Evolutionary conservation across 257 asterid species (phyloP).

Genomic region (Henckelia pumila): DNA sequence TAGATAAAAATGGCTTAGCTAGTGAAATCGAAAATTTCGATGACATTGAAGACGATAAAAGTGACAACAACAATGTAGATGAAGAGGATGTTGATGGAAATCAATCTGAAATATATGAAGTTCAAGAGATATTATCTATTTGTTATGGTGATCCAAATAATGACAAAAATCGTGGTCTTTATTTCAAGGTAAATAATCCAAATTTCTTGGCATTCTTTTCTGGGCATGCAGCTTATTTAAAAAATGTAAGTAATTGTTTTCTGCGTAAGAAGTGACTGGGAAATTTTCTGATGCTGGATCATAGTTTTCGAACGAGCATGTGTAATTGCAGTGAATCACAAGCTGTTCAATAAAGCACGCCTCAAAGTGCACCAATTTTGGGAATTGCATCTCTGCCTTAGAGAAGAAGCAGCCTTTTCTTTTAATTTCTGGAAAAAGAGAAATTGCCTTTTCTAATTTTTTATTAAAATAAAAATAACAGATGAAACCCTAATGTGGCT

Average conservation of each 20-base stretch:
- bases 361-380: no score
- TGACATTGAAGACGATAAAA: slow-evolving; percentile 17
- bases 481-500: no score
- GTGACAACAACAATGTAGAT: slow-evolving; percentile 26
- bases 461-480: no score
- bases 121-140: slow-evolving; percentile 44
- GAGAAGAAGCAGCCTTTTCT: no score
- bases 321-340: no score
- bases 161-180: slow-evolving; percentile 26
- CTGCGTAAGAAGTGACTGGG: neutral
- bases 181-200: slow-evolving; percentile 55
- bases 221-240: neutral
- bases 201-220: slow-evolving; percentile 6
- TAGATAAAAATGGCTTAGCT: slow-evolving; percentile 22
- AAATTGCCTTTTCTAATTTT: no score
- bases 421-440: no score
- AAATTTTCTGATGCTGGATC: no score
- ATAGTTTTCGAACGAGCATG: no score
- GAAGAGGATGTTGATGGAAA: slow-evolving; percentile 32
- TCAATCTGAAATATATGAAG: slow-evolving; percentile 54
- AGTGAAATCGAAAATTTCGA: slow-evolving; percentile 21
- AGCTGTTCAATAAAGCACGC: no score
- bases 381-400: no score
- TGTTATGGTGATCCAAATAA: slow-evolving; percentile 62
- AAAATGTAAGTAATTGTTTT: no score